phyloP scores from a whole-genome alignment of 306 rosid genomes.

The Pyrus communis region DNA sequence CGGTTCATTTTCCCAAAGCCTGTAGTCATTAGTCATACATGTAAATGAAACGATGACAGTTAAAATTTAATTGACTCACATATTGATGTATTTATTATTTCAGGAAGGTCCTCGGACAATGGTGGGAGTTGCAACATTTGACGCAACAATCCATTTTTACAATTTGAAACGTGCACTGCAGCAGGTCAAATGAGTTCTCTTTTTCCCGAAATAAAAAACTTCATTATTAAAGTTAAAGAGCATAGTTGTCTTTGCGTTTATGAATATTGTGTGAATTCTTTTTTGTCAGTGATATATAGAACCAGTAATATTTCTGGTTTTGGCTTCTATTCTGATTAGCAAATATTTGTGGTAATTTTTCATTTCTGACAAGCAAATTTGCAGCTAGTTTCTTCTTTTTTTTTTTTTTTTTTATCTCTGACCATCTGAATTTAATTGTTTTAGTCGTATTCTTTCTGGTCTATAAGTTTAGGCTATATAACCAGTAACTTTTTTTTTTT shows the following conservation, averaged over 20 bases:
- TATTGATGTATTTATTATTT: conserved; percentile 13
- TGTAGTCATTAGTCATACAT: background rate
- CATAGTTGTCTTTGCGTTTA: background rate
- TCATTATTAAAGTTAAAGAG: background rate
- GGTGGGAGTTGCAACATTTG: conserved; percentile 95
- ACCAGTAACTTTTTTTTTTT: background rate
- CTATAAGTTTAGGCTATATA: background rate
- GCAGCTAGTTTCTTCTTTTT: background rate
- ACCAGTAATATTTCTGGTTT: background rate
- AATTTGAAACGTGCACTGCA: conserved; percentile 88
- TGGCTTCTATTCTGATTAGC: no score
- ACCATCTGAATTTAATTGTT: background rate
- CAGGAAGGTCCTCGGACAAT: conserved; percentile 91
- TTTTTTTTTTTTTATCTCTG: no score
- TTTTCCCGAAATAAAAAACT: background rate
- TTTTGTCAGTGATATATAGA: background rate
- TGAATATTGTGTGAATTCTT: background rate
- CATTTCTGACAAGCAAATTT: background rate
- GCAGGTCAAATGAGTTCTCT: conserved; percentile 49
- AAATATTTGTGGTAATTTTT: no score
- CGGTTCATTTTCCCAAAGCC: background rate
- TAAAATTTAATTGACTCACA: background rate
- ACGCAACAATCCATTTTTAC: conserved; percentile 90
- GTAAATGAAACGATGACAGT: background rate
- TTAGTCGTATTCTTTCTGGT: background rate